These are phyloP conservation scores for Fagus sylvatica DNA, from an alignment of 306 rosid genomes.

Conservation along the genomic window DNA sequence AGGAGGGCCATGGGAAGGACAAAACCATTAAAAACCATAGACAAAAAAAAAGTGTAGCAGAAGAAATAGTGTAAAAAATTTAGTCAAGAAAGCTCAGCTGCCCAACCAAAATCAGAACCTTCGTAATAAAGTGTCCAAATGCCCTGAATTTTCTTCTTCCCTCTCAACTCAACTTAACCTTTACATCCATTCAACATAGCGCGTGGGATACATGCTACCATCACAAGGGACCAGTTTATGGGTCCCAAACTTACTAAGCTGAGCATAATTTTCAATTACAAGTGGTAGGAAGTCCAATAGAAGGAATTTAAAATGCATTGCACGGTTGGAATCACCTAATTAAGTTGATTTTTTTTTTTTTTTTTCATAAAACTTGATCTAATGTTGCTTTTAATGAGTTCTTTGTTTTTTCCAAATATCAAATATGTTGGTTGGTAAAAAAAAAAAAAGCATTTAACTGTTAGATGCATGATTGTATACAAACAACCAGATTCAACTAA, in stretches of 20 bases:
- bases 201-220: conserved; percentile 14
- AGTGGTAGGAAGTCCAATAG: too few species aligned
- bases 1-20: conserved; percentile 9
- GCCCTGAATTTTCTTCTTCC: conserved; percentile 20
- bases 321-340: too few species aligned
- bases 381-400: too few species aligned
- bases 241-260: neutral
- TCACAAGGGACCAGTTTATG: neutral
- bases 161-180: neutral
- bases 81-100: conserved; percentile 49
- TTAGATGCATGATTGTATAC: too few species aligned
- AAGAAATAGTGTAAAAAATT: neutral
- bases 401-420: too few species aligned
- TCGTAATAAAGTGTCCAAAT: conserved; percentile 35
- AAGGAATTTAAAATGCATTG: too few species aligned
- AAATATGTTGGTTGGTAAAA: too few species aligned
- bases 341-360: too few species aligned
- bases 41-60: neutral
- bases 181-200: neutral
- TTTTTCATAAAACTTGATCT: too few species aligned
- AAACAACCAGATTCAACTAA: too few species aligned
- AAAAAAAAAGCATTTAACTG: too few species aligned
- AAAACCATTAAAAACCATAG: neutral
- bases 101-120: conserved; percentile 27
- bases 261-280: too few species aligned